Evolutionary conservation across 176 grass and related monocot genomes (phyloP), one percentile per base, ranked within the genome.

Genomic region (Avena sativa): DNA sequence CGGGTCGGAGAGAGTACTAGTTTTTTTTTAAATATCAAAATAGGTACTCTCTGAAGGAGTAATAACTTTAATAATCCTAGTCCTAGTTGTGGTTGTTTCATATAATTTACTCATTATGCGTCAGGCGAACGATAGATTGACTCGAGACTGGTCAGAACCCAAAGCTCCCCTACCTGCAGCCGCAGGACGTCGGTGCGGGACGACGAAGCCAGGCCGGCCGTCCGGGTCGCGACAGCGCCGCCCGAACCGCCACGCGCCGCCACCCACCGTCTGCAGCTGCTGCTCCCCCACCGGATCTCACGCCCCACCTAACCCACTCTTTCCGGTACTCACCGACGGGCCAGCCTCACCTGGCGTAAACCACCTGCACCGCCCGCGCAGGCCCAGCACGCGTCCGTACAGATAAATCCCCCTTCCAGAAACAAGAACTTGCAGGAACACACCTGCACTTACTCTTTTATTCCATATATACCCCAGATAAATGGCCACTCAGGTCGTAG

Each of bases 271-370:
- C n/a, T n/a, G 59, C 59, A 20, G 26, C 38, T 3, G 2, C 38
- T 49, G 36, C 21, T 11, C 79, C 11, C 15, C 55, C 20, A 12
- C 65, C 52, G 46, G 8, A 55, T n/a, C 55, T 57, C 55, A 57
- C 55, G 6, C 20, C 20, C 11, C 84, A 82, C 80, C 56, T 9
- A 64, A 40, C 47, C 3, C 3, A 5, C 4, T 7, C 4, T 49
- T 87, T 83, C 57, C 65, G 48, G 85, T 90, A 66, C 56, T 21
- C 85, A 38, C 85, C 70, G 84, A 87, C 67, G 56, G 14, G 11
- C 47, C 16, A 74, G 80, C 0, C 84, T 84, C 44, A 73, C 84
- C 14, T 34, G 14, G 2, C 76, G 21, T 48, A 34, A 57, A 49
- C 67, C 1, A 46, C 38, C 57, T 32, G 15, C n/a, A 4, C 21